Evolutionary conservation across 106 monocot genomes (phyloP).

Genomic region (Platanthera zijinensis): DNA sequence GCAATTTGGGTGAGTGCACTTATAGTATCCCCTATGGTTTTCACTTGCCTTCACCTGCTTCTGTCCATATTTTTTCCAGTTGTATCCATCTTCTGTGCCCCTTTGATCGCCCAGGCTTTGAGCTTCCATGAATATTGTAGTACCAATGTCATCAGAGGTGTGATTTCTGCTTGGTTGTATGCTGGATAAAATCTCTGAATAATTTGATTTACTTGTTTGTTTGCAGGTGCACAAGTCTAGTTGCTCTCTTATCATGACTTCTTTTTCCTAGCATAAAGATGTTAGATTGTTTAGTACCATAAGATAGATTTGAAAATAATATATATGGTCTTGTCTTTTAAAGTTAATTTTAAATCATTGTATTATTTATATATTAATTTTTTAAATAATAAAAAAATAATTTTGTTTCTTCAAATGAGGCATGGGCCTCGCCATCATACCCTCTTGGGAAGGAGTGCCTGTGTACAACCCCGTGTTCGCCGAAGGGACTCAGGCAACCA

Average conservation of each 20-base stretch:
- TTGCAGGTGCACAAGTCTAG: neutral
- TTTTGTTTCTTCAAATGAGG: too few species aligned
- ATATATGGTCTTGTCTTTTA: too few species aligned
- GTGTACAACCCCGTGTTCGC: too few species aligned
- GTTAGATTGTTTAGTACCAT: neutral
- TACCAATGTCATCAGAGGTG: neutral
- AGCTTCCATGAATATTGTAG: slow-evolving; percentile 8
- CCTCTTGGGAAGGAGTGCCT: too few species aligned
- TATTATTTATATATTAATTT: too few species aligned
- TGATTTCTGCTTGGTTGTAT: neutral
- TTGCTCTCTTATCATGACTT: neutral
- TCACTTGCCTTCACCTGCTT: slow-evolving; percentile 7
- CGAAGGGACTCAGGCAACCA: too few species aligned
- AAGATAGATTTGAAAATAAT: neutral
- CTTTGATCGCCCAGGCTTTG: slow-evolving; percentile 13
- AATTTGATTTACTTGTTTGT: neutral
- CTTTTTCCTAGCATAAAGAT: neutral
- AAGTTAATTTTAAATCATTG: too few species aligned
- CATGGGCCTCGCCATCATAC: too few species aligned
- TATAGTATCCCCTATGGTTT: slow-evolving; percentile 2
- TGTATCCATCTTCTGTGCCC: slow-evolving; percentile 10
- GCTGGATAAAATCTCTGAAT: neutral
- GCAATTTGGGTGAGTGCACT: slow-evolving; percentile 3
- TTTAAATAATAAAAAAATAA: too few species aligned
- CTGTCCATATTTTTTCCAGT: slow-evolving; percentile 11